Base-by-base conservation (phyloP, 306 rosid genomes). In the Lotus japonicus region DNA sequence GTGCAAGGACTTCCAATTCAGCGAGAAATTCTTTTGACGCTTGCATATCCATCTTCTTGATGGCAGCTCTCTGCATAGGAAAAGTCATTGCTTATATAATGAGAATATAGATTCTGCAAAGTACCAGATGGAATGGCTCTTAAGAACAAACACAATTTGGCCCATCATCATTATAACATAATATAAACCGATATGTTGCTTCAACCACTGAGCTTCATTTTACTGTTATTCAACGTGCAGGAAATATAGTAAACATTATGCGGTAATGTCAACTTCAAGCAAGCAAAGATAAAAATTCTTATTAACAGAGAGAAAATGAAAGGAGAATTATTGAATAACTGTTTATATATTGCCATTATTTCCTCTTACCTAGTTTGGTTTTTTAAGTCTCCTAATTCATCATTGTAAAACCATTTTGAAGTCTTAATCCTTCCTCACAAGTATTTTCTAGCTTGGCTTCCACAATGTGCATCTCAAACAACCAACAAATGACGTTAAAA, bases 1-100 rank as follows among this genome's bases (percentile, higher is more conserved):
- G 89, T 36, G 97, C 86, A 58, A 92, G 71, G 71, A 92, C 96
- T 36, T 88, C 88, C 77, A 92, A 57, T 73, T 92, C 98, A 3
- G 98, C 98, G 26, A 89, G 87, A 84, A 92, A 92, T 74, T 92
- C 98, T 68, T 73, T 89, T 16, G 98, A 49, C 77, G 98, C 98
- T 73, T 86, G 95, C 97, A 88, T 89, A 65, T 89, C 97, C 98
- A 92, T 92, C 89, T 89, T 92, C 89, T 92, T 92, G 77, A 92
- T 86, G 63, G 98, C 98, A 42, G 97, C 97, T 86, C 83, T 92
- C 97, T 92, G 83, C 77, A 77, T 3, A 28, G 55, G 23, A 16
- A 76, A 56, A 70, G 33, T 56, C 55, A 75, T 53, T 46, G 54
- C 53, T 56, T 18, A 72, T 62, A 66, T 51, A 36, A 71, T 28